These are phyloP conservation scores for Populus deltoides DNA, from an alignment of 345 rosid species.

Conservation along the genomic window DNA sequence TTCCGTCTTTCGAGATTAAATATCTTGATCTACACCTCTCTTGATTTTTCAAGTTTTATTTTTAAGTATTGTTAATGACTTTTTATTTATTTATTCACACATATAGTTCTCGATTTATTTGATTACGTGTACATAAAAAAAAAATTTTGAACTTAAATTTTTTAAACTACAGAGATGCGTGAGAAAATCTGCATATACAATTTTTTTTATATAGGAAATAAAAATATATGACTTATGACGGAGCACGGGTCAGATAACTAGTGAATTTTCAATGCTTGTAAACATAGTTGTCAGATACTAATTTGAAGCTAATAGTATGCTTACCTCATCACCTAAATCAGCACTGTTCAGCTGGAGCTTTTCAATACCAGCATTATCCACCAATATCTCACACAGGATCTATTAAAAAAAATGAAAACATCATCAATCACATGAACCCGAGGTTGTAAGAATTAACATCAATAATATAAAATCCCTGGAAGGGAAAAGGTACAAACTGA, in stretches of 20 bases:
- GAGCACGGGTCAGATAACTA: background rate
- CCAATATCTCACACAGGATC: constrained; percentile 73
- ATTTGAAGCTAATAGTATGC: constrained; percentile 25
- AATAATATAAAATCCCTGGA: background rate
- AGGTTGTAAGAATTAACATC: background rate
- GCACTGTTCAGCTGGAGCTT: constrained; percentile 84
- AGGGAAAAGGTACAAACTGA: background rate
- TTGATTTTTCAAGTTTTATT: no score
- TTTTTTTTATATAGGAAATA: no score
- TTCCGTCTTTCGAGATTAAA: no score
- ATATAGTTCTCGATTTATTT: no score
- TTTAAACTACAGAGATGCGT: no score
- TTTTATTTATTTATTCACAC: no score
- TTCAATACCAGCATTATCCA: constrained; percentile 59
- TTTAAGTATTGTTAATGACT: no score
- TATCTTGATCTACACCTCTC: no score
- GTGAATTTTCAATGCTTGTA: background rate
- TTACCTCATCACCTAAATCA: constrained; percentile 84
- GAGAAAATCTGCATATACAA: no score
- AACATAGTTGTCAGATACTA: background rate
- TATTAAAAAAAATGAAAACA: constrained; percentile 25
- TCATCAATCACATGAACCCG: background rate
- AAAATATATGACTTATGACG: no score
- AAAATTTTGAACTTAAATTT: no score
- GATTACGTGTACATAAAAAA: no score